Base-by-base conservation (phyloP, 371 early-diverging fungal genomes). In the Mortierella sp. region DNA sequence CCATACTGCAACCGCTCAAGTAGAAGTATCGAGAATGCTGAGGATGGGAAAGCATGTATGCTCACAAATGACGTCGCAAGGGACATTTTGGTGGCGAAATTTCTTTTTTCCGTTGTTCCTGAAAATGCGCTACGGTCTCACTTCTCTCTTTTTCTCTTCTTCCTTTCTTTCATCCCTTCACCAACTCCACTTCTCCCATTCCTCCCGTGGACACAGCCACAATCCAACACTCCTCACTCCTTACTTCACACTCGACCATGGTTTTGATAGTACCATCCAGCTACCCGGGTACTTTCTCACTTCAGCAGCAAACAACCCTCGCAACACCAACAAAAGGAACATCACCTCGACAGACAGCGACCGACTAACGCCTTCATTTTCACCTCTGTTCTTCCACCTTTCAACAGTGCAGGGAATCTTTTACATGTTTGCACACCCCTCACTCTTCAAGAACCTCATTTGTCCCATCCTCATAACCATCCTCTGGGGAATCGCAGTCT, bases 371-470 rank as follows among this genome's bases (percentile, higher is more conserved):
- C 0, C 68, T 5, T 0, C 51, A 2, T 38, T 78, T 75, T 87
- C 32, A 88, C 88, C 24, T 81, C 89, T 35, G 81, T 79, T 35
- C 35, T 38, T 4, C 51, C 51, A 21, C 4, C 18, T 68, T 68
- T 38, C 38, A 35, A 35, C 90, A 48, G 75, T 91, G 27, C 58
- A 88, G 72, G 91, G 91, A 41, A 80, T 88, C 18, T 73, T 89
- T 44, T 90, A 87, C 73, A 89, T 91, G 60, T 56, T 90, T 24
- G 65, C 81, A 24, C 90, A 91, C 74, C 91, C 90, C 24, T 86
- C 89, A 21, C 78, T 78, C 68, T 60, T 78, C 65, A 49, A 43
- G 16, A 78, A 60, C n/a, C 78, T 78, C 60, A 72, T 78, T 60
- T 78, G 78, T 3, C 78, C 78, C 43, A 78, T 78, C 72, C 54